Base-by-base conservation (phyloP, 805 yeast species). In the Wickerhamomyces queroliae region DNA sequence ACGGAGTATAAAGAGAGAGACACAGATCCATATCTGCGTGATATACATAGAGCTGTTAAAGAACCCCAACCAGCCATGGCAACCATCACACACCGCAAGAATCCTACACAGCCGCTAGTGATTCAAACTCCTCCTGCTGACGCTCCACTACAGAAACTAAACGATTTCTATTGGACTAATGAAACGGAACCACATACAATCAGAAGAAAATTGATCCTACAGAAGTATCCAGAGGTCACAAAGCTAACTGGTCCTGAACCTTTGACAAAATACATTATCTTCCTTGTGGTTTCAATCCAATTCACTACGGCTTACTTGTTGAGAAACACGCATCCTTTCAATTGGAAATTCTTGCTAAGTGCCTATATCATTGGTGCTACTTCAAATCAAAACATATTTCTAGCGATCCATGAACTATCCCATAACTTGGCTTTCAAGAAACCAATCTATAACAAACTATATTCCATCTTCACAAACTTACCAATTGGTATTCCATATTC, bases 401-500 rank as follows among this genome's bases (percentile, higher is more conserved):
- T 89, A 46, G 91, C 95, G 21, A 87, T 89, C 49, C 97, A 89
- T 62, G 97, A 89, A 59, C 67, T 88, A 38, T 77, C 83, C 27
- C 97, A 89, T 61, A 89, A 89, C 57, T 67, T 89, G 39, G 85
- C 85, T 2, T 89, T 89, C 72, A 83, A 76, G 50, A 77, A 74
- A 47, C 95, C 96, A 0, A 32, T 86, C 2, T 75, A 80, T 58
- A 89, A 89, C 63, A 80, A 85, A 57, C 55, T 88, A 19, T 88
- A 82, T 53, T 75, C 93, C 32, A 81, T 88, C 9, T 66, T 85
- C 47, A 74, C 88, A 27, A 89, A 89, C 58, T 63, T 86, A 28
- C 96, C 96, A 1, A 85, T 89, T 38, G 96, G 96, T 1, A 70
- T 89, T 19, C 97, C 96, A 0, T 89, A 87, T 62, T 76, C 88